Evolutionary conservation across 306 rosid genomes (phyloP), one percentile per base, ranked within the genome.

Genomic region (Inga leiocalycina): DNA sequence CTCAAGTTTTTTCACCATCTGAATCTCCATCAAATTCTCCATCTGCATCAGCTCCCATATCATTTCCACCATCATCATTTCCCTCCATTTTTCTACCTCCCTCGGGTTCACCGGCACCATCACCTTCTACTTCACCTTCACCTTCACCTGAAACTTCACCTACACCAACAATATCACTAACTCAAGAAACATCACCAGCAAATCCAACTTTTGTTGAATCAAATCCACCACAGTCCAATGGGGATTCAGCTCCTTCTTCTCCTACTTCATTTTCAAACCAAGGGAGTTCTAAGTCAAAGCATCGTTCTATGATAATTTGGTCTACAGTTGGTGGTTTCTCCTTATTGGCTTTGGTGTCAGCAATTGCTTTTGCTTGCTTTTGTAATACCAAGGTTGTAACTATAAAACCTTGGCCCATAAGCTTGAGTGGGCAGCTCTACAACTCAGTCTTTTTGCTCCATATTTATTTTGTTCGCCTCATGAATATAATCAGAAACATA

Each of bases 321-420:
- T 87, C 87, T 19, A 89, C 87, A 39, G 68, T 92, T 70, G 78
- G 92, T 1, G 91, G 93, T 14, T 89, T 90, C 70, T 88, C 86
- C 49, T 82, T 89, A 3, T 30, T 93, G 48, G 45, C 91, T 80
- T 78, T 92, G 78, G 77, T 87, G 44, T 78, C 92, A 70, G 85
- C 80, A 12, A 20, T 71, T 57, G 83, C 78, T 85, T 59, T 88
- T 65, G 73, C 84, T 84, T 79, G 85, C 83, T 84, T 85, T 85
- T 32, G 95, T 84, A 91, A 86, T 84, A 89, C 49, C 17, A 90
- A 92, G 82, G 97, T 92, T 76, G 95, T 86, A 24, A 82, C 97
- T 3, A 97, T 96, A 19, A 94, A 88, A 87, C 97, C 99, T 75
- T 92, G 99, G 99, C 90, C 89, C 51, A 91, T 97, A 76, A 98